phyloP scores from a whole-genome alignment of 441 rosid species.

The Oxalis stricta region DNA sequence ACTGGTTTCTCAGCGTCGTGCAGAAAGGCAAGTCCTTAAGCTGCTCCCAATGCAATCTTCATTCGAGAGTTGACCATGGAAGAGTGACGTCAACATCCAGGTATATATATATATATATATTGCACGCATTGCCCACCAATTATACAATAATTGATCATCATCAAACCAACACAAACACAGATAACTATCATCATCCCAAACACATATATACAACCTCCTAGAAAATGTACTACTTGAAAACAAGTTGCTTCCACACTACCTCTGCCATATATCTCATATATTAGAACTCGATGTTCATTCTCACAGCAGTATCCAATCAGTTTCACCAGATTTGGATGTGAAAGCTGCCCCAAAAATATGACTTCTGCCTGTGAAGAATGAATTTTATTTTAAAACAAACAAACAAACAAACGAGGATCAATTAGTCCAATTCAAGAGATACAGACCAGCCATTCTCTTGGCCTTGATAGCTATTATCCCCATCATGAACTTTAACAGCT shows the following conservation, averaged over 20 bases:
- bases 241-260: slow-evolving; percentile 84
- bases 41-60: slow-evolving; percentile 65
- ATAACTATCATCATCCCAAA: neutral
- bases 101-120: neutral
- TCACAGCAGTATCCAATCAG: slow-evolving; percentile 89
- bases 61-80: slow-evolving; percentile 50
- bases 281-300: slow-evolving; percentile 72
- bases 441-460: slow-evolving; percentile 97
- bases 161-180: neutral
- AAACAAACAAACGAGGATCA: no score
- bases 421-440: no score
- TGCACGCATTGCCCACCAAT: neutral
- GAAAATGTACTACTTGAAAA: slow-evolving; percentile 60
- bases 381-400: neutral
- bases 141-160: no score
- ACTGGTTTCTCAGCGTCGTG: slow-evolving; percentile 63
- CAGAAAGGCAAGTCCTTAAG: slow-evolving; percentile 69
- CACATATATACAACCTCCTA: neutral
- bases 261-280: slow-evolving; percentile 89
- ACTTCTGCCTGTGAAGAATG: slow-evolving; percentile 70
- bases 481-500: slow-evolving; percentile 93
- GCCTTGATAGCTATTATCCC: slow-evolving; percentile 81
- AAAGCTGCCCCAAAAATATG: slow-evolving; percentile 90
- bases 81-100: slow-evolving; percentile 54
- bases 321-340: slow-evolving; percentile 88